Conservation (phyloP, 2,329 filamentous ascomycete species). For the Talaromyces sp. region DNA sequence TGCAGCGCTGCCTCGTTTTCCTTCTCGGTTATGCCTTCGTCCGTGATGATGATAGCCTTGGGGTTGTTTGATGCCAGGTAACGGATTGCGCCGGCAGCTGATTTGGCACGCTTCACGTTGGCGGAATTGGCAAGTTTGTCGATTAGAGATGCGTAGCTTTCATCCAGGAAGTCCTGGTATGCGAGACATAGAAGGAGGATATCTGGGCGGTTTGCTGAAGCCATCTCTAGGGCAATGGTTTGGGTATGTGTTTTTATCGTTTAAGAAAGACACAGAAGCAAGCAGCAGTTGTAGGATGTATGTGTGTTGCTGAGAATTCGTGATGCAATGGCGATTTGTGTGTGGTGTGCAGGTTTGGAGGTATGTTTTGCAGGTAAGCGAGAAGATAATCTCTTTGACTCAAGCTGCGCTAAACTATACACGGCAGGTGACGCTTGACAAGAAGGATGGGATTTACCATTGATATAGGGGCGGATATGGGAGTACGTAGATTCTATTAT, state of each 20-base stretch:
- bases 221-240: neutral
- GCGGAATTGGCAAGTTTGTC: neutral
- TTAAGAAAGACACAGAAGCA: neutral
- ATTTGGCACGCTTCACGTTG: neutral
- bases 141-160: neutral
- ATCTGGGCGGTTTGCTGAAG: neutral
- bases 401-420: neutral
- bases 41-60: neutral
- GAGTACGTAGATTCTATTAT: no score
- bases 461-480: no score
- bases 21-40: neutral
- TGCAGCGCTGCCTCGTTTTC: neutral
- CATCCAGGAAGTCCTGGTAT: neutral
- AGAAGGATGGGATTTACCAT: neutral
- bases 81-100: neutral
- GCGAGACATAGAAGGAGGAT: constrained; percentile 3
- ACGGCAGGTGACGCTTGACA: neutral
- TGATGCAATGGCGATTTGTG: neutral
- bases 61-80: neutral
- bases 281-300: neutral
- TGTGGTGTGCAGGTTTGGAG: neutral
- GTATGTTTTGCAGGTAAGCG: neutral
- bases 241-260: neutral
- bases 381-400: neutral
- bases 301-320: neutral